These are phyloP conservation scores for Darksidea phi DNA, from an alignment of 495 filamentous ascomycete species.

Conservation along the genomic window DNA sequence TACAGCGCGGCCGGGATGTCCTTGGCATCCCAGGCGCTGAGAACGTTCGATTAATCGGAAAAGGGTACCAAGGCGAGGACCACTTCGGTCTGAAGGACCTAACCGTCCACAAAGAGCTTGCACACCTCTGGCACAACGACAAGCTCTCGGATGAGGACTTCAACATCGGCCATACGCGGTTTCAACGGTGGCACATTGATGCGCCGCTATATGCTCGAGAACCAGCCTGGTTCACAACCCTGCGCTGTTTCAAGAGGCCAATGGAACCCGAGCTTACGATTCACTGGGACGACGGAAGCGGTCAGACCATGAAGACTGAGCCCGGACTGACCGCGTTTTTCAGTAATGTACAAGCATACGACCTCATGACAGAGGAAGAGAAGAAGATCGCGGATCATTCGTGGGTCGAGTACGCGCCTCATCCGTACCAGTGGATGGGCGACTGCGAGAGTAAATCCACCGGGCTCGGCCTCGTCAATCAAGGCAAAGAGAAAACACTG, in stretches of 20 bases:
- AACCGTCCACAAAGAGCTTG: slow-evolving; percentile 38
- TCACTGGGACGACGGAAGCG: slow-evolving; percentile 46
- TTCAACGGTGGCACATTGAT: slow-evolving; percentile 50
- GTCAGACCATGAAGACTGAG: slow-evolving; percentile 8
- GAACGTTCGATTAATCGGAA: slow-evolving; percentile 47
- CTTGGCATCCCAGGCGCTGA: slow-evolving; percentile 49
- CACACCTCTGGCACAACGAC: slow-evolving; percentile 43
- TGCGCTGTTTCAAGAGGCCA: slow-evolving; percentile 45
- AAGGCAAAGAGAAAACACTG: slow-evolving; percentile 28
- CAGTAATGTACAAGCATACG: slow-evolving; percentile 40
- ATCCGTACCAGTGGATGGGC: slow-evolving; percentile 46
- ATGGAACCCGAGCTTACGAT: slow-evolving; percentile 42
- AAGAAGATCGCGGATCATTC: slow-evolving; percentile 44
- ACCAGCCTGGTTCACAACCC: slow-evolving; percentile 47
- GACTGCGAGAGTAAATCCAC: slow-evolving; percentile 43
- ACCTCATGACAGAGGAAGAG: slow-evolving; percentile 45
- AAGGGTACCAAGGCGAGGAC: slow-evolving; percentile 48
- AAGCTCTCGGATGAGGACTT: slow-evolving; percentile 28
- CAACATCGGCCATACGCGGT: slow-evolving; percentile 43
- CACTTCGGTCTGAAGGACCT: slow-evolving; percentile 47
- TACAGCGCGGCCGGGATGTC: slow-evolving; percentile 37
- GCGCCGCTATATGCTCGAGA: slow-evolving; percentile 48
- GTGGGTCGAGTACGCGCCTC: slow-evolving; percentile 48
- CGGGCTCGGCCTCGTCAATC: slow-evolving; percentile 43
- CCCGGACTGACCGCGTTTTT: slow-evolving; percentile 10